Evolutionary conservation across 768 basidiomycete genomes (phyloP).

Genomic region (Favolaschia claudopus): DNA sequence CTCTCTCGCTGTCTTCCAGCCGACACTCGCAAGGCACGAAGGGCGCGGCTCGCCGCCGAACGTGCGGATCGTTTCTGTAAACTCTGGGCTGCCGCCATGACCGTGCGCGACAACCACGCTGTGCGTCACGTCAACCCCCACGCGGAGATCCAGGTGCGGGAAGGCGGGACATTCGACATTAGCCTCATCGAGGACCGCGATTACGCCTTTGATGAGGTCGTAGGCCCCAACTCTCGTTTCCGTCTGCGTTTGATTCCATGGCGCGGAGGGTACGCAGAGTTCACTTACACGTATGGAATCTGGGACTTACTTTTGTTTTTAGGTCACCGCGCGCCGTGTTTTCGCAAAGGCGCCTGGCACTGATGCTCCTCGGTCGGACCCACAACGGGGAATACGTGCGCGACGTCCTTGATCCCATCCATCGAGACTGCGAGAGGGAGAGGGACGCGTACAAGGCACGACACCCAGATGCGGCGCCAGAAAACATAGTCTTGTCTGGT

Average conservation of each 20-base stretch:
- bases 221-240: background rate
- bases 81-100: too few species aligned
- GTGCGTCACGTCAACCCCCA: too few species aligned
- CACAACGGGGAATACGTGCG: background rate
- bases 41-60: background rate
- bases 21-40: background rate
- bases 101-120: too few species aligned
- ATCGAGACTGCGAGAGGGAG: background rate
- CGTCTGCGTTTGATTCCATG: background rate
- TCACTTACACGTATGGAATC: too few species aligned
- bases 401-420: background rate
- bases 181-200: background rate
- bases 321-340: too few species aligned
- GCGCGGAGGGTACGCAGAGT: background rate
- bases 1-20: too few species aligned
- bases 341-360: background rate
- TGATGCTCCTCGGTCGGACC: background rate
- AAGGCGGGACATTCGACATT: too few species aligned
- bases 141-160: too few species aligned
- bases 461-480: background rate
- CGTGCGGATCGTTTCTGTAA: too few species aligned
- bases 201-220: background rate
- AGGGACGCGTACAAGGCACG: background rate
- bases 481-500: background rate
- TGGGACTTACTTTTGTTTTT: too few species aligned